Conservation (phyloP, 2,329 filamentous ascomycete genomes). For the Arachnomyces sp. region DNA sequence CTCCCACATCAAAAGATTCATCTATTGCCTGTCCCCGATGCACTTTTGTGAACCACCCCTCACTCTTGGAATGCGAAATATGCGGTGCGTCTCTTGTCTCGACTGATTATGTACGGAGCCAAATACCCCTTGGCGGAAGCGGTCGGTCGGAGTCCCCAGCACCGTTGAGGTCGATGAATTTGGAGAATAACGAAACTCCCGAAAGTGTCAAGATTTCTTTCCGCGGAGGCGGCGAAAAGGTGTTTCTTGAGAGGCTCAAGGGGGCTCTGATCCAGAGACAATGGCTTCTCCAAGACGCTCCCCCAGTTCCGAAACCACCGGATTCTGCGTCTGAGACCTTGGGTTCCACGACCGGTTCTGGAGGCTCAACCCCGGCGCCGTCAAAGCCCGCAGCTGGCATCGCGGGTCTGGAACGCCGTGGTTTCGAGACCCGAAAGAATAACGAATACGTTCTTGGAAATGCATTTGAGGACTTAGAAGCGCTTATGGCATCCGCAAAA, state of each 20-base stretch:
- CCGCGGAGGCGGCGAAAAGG: conserved; percentile 76
- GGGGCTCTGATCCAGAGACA: conserved; percentile 84
- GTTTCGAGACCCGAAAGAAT: conserved; percentile 77
- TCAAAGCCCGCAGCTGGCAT: conserved; percentile 59
- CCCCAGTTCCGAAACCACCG: conserved; percentile 65
- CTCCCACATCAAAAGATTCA: conserved; percentile 1
- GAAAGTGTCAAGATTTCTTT: conserved; percentile 90
- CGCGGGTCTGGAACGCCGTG: conserved; percentile 80
- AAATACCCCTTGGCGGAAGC: conserved; percentile 19
- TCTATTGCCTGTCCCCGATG: conserved; percentile 65
- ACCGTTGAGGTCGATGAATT: conserved; percentile 47
- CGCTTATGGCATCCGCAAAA: conserved; percentile 94
- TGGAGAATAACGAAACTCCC: conserved; percentile 51
- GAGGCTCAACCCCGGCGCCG: conserved; percentile 16
- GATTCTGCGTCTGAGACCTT: conserved; percentile 16
- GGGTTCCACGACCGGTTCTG: conserved; percentile 11
- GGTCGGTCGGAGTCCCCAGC: conserved; percentile 68
- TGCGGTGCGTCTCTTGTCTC: conserved; percentile 70
- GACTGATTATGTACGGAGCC: conserved; percentile 31
- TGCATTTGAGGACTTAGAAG: conserved; percentile 92
- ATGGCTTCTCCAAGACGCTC: conserved; percentile 86
- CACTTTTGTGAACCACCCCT: conserved; percentile 90
- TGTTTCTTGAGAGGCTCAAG: conserved; percentile 84
- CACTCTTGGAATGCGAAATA: conserved; percentile 77
- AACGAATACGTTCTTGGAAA: conserved; percentile 89